These are phyloP conservation scores for Ophioceras dolichostomum DNA, from an alignment of 2,329 filamentous ascomycete species.

Conservation along the genomic window DNA sequence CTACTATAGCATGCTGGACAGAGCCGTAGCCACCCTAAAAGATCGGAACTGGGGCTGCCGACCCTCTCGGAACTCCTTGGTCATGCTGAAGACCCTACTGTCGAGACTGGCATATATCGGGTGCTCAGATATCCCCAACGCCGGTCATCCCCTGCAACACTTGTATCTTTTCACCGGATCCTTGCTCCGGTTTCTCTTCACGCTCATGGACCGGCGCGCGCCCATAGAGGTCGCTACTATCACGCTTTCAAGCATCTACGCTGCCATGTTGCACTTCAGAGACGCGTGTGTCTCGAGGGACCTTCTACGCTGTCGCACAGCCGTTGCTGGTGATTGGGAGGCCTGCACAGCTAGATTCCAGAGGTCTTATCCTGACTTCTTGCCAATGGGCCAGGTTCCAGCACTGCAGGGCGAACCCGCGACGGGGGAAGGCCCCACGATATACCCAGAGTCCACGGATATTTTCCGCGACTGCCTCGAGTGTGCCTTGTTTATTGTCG, in stretches of 20 bases:
- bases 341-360: not conserved
- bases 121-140: slow-evolving; percentile 29
- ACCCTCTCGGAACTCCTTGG: slow-evolving; percentile 9
- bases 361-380: not conserved
- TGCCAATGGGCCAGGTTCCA: not conserved
- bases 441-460: not conserved
- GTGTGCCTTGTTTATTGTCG: slow-evolving; percentile 22
- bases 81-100: slow-evolving; percentile 22
- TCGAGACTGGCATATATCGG: slow-evolving; percentile 35
- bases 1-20: slow-evolving; percentile 19
- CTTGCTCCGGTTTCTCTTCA: slow-evolving; percentile 5
- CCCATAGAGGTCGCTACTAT: slow-evolving; percentile 23
- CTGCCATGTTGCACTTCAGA: slow-evolving; percentile 15
- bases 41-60: slow-evolving; percentile 12
- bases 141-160: slow-evolving; percentile 8
- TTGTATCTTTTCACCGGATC: slow-evolving; percentile 10
- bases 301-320: not conserved
- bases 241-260: slow-evolving; percentile 22
- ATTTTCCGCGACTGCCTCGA: slow-evolving; percentile 22
- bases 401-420: not conserved
- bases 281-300: slow-evolving; percentile 21
- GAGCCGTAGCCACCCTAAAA: slow-evolving; percentile 9
- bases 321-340: not conserved
- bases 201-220: slow-evolving; percentile 20
- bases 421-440: not conserved